These are phyloP conservation scores for Penicillium sp. DNA, from an alignment of 2,329 filamentous ascomycete species.

Conservation along the genomic window DNA sequence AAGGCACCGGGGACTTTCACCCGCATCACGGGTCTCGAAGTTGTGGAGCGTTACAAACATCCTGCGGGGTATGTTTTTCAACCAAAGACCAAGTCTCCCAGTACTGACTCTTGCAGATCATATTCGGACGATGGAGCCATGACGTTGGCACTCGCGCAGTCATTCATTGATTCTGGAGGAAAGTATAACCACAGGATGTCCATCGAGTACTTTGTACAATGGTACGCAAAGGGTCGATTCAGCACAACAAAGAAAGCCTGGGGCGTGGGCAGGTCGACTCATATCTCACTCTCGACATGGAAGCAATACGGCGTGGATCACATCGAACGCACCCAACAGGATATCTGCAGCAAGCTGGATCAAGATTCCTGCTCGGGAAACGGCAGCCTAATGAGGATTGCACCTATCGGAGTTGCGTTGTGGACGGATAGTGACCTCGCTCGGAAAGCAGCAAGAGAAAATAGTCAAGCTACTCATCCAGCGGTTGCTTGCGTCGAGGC, in stretches of 20 bases:
- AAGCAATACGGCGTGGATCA: slow-evolving; percentile 1
- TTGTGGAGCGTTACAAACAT: slow-evolving; percentile 33
- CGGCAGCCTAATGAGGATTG: slow-evolving; percentile 42
- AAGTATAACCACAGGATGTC: slow-evolving; percentile 29
- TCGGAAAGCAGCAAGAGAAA: slow-evolving; percentile 20
- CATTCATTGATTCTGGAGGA: slow-evolving; percentile 32
- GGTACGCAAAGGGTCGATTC: slow-evolving; percentile 36
- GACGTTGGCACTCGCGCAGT: slow-evolving; percentile 41
- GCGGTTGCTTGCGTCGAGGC: slow-evolving; percentile 36
- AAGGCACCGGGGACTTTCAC: slow-evolving; percentile 32
- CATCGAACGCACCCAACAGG: slow-evolving; percentile 13
- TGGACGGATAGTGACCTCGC: slow-evolving; percentile 23
- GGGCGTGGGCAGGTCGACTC: slow-evolving; percentile 38
- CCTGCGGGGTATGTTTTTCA: slow-evolving; percentile 30
- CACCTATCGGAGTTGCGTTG: slow-evolving; percentile 35
- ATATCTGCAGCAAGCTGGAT: slow-evolving; percentile 15
- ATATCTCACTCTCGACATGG: slow-evolving; percentile 33
- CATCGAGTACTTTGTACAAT: slow-evolving; percentile 36
- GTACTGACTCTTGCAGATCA: slow-evolving; percentile 16
- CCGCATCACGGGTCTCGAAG: slow-evolving; percentile 29
- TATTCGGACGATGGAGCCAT: slow-evolving; percentile 45
- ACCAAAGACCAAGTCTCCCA: background rate
- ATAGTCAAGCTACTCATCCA: slow-evolving; percentile 38
- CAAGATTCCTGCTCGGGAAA: slow-evolving; percentile 31
- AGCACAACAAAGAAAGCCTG: slow-evolving; percentile 34